These are phyloP conservation scores for Wickerhamiella parazyma DNA, from an alignment of 805 yeast genomes.

Conservation along the genomic window DNA sequence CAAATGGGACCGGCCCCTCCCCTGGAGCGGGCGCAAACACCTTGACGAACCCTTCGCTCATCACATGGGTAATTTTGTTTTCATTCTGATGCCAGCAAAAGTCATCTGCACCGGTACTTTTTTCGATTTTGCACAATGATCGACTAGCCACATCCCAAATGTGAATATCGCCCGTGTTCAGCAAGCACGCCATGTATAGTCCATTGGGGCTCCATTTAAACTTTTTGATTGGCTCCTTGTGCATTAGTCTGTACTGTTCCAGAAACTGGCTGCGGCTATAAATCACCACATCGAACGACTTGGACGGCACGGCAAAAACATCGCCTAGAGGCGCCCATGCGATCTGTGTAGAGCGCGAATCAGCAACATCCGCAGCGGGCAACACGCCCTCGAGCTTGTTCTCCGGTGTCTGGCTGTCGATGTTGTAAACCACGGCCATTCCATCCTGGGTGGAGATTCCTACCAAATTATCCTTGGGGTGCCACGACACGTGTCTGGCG, in stretches of 20 bases:
- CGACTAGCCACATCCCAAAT: conserved; percentile 41
- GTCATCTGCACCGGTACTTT: conserved; percentile 14
- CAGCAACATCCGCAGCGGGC: conserved; percentile 22
- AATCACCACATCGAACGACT: conserved; percentile 24
- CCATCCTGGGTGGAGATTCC: conserved; percentile 26
- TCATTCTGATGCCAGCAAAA: conserved; percentile 30
- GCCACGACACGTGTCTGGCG: conserved; percentile 33
- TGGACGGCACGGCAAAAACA: conserved; percentile 52
- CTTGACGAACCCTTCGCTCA: conserved; percentile 24
- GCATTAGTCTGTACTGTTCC: conserved; percentile 16
- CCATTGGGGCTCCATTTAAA: conserved; percentile 52
- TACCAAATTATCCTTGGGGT: conserved; percentile 23
- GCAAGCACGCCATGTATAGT: conserved; percentile 44
- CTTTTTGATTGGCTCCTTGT: conserved; percentile 32
- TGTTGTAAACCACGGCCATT: conserved; percentile 21
- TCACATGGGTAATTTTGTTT: conserved; percentile 24
- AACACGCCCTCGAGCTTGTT: conserved; percentile 18
- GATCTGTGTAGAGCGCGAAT: conserved; percentile 38
- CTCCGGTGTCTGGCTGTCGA: conserved; percentile 11
- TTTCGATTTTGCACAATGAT: conserved; percentile 27
- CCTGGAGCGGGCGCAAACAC: conserved; percentile 17
- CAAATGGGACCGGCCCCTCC: conserved; percentile 18
- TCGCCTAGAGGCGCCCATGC: conserved; percentile 65
- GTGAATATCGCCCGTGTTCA: conserved; percentile 35
- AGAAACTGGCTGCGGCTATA: conserved; percentile 20